Conservation (phyloP, 495 filamentous ascomycete genomes). For the Terfezia claveryi region DNA sequence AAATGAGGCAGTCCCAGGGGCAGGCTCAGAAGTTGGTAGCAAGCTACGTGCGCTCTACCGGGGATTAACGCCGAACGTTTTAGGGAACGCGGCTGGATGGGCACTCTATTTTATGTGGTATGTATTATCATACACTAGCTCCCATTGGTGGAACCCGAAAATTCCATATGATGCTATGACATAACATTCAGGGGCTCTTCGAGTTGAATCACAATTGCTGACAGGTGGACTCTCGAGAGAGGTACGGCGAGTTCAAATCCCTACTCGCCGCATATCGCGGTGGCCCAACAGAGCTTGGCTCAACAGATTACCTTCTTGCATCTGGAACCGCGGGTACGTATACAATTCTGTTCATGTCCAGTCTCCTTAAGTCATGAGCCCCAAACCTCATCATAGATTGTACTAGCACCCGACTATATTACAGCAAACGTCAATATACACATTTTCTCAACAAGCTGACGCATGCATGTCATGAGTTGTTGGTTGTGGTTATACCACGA, state of each 20-base stretch:
- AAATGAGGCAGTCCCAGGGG: slow-evolving; percentile 30
- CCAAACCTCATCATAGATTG: too few relatives aligned
- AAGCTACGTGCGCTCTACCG: slow-evolving; percentile 44
- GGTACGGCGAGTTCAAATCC: slow-evolving; percentile 20
- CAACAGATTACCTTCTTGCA: slow-evolving; percentile 61
- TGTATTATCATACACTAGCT: background rate
- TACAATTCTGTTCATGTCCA: background rate
- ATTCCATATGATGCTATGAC: too few relatives aligned
- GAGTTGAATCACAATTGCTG: slow-evolving; percentile 6
- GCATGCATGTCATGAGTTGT: too few relatives aligned
- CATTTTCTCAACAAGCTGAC: too few relatives aligned
- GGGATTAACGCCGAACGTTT: slow-evolving; percentile 67
- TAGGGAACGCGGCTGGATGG: slow-evolving; percentile 83
- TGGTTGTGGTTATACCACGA: slow-evolving; percentile 1
- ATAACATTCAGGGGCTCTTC: background rate
- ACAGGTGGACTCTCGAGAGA: slow-evolving; percentile 15
- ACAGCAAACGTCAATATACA: too few relatives aligned
- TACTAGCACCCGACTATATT: too few relatives aligned
- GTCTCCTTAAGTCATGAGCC: background rate
- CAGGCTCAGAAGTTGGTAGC: background rate
- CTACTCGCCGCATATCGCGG: slow-evolving; percentile 5
- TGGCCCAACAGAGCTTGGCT: slow-evolving; percentile 26
- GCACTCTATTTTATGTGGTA: slow-evolving; percentile 72
- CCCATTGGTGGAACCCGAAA: too few relatives aligned
- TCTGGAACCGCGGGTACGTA: slow-evolving; percentile 48